These are phyloP conservation scores for Carex littledalei DNA, from an alignment of 176 grass and related monocot genomes.

Conservation along the genomic window DNA sequence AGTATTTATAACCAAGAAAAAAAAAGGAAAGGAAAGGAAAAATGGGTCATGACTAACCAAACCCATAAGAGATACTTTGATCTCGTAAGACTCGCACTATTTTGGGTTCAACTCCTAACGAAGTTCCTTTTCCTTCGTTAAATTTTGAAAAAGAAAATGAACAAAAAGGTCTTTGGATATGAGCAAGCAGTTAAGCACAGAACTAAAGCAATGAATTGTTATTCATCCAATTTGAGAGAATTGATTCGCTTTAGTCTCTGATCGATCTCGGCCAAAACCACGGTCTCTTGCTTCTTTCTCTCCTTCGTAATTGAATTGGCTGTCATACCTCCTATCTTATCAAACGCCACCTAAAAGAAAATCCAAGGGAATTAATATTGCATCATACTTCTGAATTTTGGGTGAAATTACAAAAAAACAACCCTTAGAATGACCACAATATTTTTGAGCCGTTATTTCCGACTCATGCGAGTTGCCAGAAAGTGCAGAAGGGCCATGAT, in stretches of 20 bases:
- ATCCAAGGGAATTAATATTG: neutral
- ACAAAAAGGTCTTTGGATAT: constrained; percentile 2
- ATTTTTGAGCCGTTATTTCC: neutral
- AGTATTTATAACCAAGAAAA: neutral
- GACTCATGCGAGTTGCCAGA: neutral
- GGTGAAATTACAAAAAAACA: neutral
- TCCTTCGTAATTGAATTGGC: constrained; percentile 88
- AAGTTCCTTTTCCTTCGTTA: neutral
- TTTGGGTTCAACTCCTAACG: neutral
- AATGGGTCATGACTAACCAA: constrained; percentile 13
- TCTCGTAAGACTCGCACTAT: constrained; percentile 5
- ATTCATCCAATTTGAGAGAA: constrained; percentile 74
- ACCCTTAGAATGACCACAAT: neutral
- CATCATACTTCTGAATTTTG: neutral
- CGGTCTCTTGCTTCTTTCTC: constrained; percentile 84
- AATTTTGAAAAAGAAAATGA: constrained; percentile 4
- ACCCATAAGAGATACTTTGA: constrained; percentile 7
- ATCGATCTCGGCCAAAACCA: constrained; percentile 94
- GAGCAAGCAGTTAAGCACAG: neutral
- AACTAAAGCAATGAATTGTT: neutral
- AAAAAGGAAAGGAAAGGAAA: neutral
- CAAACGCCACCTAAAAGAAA: constrained; percentile 65
- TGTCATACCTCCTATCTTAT: constrained; percentile 92
- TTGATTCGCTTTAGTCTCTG: constrained; percentile 72
- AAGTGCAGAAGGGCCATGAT: neutral